Percentiles rank a stretch among this genome's conserved stretches.
These are phyloP conservation scores for Monascus purpureus DNA, from an alignment of 495 filamentous ascomycete genomes.

Conservation along the genomic window DNA sequence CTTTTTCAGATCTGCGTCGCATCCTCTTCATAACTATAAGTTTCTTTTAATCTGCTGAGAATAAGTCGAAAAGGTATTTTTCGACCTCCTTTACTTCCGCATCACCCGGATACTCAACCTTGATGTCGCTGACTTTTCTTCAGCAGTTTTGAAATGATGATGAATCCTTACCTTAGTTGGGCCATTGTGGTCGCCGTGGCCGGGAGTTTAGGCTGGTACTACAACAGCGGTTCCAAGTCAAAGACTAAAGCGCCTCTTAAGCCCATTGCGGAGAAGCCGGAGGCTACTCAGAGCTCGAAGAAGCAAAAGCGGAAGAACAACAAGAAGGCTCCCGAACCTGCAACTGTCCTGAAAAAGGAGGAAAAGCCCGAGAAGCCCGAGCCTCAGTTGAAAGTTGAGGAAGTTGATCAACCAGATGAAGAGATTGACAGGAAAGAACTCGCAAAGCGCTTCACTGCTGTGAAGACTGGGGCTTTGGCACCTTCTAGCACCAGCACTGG, in stretches of 20 bases:
- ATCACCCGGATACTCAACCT: too few species aligned
- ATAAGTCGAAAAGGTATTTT: too few species aligned
- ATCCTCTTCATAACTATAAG: too few species aligned
- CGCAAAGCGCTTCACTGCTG: slow-evolving; percentile 50
- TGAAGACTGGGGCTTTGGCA: slow-evolving; percentile 47
- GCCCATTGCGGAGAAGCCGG: slow-evolving; percentile 21
- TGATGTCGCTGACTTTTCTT: slow-evolving; percentile 1
- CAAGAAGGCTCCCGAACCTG: slow-evolving; percentile 20
- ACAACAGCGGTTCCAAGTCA: slow-evolving; percentile 24
- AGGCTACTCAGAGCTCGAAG: slow-evolving; percentile 18
- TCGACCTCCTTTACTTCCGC: too few species aligned
- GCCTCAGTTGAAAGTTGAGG: slow-evolving; percentile 12
- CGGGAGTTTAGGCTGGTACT: slow-evolving; percentile 34
- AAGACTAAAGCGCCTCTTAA: slow-evolving; percentile 21
- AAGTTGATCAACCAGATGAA: slow-evolving; percentile 37
- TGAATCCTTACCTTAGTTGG: slow-evolving; percentile 42
- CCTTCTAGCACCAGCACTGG: slow-evolving; percentile 20
- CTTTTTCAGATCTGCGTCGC: too few species aligned
- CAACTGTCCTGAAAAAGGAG: slow-evolving; percentile 13
- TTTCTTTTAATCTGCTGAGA: too few species aligned
- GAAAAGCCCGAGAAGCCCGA: slow-evolving; percentile 26
- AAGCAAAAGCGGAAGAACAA: slow-evolving; percentile 29
- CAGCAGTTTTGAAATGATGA: slow-evolving; percentile 10
- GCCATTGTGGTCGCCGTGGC: slow-evolving; percentile 39
- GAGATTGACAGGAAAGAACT: slow-evolving; percentile 58